Evolutionary conservation across 1,284 basidiomycete genomes (phyloP).

Genomic region (Singerocomus inundabilis): DNA sequence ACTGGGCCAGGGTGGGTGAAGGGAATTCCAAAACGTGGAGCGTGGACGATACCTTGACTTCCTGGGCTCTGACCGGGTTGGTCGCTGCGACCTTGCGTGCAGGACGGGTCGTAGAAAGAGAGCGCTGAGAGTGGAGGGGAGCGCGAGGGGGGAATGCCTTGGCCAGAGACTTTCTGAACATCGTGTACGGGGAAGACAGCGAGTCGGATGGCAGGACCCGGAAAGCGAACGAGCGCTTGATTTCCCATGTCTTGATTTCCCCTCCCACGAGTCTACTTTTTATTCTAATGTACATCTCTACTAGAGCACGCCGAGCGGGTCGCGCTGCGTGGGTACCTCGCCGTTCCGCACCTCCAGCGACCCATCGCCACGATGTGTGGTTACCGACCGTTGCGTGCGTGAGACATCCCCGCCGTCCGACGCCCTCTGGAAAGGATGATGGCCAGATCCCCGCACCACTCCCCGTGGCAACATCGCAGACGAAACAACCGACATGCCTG

Average conservation of each 20-base stretch:
- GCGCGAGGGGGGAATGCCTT: slow-evolving; percentile 44
- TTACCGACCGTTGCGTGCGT: slow-evolving; percentile 3
- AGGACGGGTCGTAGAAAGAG: slow-evolving; percentile 62
- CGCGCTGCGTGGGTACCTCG: slow-evolving; percentile 39
- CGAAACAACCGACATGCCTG: slow-evolving; percentile 34
- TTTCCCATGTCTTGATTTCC: no score
- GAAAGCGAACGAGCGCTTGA: slow-evolving; percentile 18
- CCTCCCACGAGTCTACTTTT: no score
- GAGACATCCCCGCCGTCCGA: slow-evolving; percentile 8
- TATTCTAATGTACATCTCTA: slow-evolving; percentile 12
- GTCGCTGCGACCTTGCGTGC: slow-evolving; percentile 67
- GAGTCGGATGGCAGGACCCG: slow-evolving; percentile 6
- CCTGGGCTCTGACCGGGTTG: slow-evolving; percentile 79
- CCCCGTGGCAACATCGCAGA: slow-evolving; percentile 18
- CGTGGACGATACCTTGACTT: slow-evolving; percentile 60
- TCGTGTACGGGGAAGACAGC: slow-evolving; percentile 11
- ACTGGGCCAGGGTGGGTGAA: slow-evolving; percentile 39
- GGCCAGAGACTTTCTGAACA: slow-evolving; percentile 38
- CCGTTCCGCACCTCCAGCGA: slow-evolving; percentile 25
- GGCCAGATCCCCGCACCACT: slow-evolving; percentile 32
- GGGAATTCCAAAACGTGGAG: slow-evolving; percentile 10
- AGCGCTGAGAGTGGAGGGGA: slow-evolving; percentile 47
- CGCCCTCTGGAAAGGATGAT: slow-evolving; percentile 28
- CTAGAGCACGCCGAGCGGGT: slow-evolving; percentile 62
- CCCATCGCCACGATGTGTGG: slow-evolving; percentile 36